Conservation (phyloP, 2,329 filamentous ascomycete species). For the Aspergillus sp. region DNA sequence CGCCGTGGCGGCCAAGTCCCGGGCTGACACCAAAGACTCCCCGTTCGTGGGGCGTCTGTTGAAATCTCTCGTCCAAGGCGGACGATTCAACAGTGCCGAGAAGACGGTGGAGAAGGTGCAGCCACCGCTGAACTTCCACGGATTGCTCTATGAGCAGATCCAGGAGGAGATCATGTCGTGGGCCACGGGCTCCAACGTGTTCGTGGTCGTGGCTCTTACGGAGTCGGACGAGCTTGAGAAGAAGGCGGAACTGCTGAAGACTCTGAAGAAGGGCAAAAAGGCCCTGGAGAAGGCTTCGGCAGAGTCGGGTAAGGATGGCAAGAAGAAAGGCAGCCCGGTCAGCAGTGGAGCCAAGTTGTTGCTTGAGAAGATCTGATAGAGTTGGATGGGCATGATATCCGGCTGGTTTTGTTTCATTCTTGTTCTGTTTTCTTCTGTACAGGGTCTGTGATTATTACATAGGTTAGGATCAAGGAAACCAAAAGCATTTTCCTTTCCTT, state of each 20-base stretch:
- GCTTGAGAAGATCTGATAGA: conserved; percentile 35
- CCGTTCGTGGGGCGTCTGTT: conserved; percentile 77
- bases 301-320: conserved; percentile 36
- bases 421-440: neutral
- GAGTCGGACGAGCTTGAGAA: conserved; percentile 71
- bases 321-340: conserved; percentile 36
- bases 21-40: conserved; percentile 56
- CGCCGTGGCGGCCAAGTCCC: conserved; percentile 46
- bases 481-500: neutral
- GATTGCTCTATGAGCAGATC: conserved; percentile 78
- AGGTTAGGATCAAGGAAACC: neutral
- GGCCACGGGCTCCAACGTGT: conserved; percentile 83
- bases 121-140: conserved; percentile 76
- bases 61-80: conserved; percentile 86
- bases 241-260: conserved; percentile 65
- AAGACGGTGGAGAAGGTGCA: conserved; percentile 71
- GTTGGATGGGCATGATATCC: neutral
- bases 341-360: conserved; percentile 48
- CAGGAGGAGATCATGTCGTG: conserved; percentile 72
- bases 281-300: conserved; percentile 60
- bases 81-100: conserved; percentile 73
- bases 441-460: neutral
- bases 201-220: conserved; percentile 77
- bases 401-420: neutral
- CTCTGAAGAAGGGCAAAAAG: conserved; percentile 71